Conservation (phyloP, 2,329 filamentous ascomycete species). For the Chaetomiaceae sp. region DNA sequence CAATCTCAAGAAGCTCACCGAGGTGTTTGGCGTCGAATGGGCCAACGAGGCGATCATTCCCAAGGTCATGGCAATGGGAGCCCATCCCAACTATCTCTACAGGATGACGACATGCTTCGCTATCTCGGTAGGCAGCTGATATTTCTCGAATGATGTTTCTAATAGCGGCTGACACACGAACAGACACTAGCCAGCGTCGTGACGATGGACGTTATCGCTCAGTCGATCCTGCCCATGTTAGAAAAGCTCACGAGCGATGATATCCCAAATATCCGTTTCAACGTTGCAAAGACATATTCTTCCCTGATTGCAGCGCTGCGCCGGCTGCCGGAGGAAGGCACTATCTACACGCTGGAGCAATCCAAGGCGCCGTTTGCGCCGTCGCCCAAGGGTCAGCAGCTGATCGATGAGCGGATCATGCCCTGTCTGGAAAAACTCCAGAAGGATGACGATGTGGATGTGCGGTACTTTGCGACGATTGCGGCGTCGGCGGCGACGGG, state of each 20-base stretch:
- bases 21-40: constrained; percentile 98
- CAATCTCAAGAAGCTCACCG: constrained; percentile 96
- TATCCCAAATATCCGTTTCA: constrained; percentile 99
- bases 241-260: constrained; percentile 90
- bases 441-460: constrained; percentile 96
- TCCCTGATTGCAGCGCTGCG: constrained; percentile 88
- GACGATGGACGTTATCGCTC: constrained; percentile 86
- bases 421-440: constrained; percentile 92
- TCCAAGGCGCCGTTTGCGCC: constrained; percentile 58
- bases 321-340: constrained; percentile 83
- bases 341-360: constrained; percentile 80
- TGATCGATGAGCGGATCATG: constrained; percentile 81
- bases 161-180: constrained; percentile 6
- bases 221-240: constrained; percentile 91
- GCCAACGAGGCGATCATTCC: constrained; percentile 95
- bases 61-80: constrained; percentile 97
- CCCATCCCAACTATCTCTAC: constrained; percentile 98
- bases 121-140: constrained; percentile 70
- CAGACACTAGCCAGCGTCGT: constrained; percentile 93
- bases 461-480: constrained; percentile 94
- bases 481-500: constrained; percentile 62
- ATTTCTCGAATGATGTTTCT: background rate
- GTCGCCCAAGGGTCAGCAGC: constrained; percentile 67
- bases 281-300: constrained; percentile 95
- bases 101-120: constrained; percentile 99